Evolutionary conservation across 2,329 filamentous ascomycete genomes (phyloP).

Genomic region (Trichoderma pleuroti): DNA sequence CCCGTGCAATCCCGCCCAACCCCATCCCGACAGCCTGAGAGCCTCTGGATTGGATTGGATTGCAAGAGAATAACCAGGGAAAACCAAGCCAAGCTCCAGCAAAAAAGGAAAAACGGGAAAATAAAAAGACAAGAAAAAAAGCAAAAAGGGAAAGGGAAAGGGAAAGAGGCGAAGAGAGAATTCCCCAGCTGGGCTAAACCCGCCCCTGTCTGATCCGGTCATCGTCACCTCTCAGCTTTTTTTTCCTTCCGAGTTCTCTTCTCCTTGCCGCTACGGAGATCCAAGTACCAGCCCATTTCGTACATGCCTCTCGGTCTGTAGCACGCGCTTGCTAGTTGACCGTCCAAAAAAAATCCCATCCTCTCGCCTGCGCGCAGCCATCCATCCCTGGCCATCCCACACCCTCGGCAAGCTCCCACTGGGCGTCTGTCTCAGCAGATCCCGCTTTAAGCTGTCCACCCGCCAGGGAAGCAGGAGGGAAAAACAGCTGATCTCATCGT

Average conservation of each 20-base stretch:
- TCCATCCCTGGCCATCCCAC: slow-evolving; percentile 9
- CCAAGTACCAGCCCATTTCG: neutral
- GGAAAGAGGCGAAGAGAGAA: neutral
- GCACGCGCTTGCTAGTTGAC: neutral
- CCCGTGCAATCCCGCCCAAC: neutral
- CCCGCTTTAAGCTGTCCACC: slow-evolving; percentile 9
- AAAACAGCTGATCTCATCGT: slow-evolving; percentile 19
- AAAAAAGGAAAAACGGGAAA: neutral
- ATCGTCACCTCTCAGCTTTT: slow-evolving; percentile 1
- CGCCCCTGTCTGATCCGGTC: neutral
- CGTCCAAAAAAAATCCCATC: neutral
- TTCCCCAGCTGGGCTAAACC: slow-evolving; percentile 1
- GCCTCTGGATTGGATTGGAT: neutral
- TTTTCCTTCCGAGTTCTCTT: neutral
- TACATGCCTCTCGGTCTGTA: neutral
- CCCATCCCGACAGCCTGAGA: neutral
- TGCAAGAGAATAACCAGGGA: neutral
- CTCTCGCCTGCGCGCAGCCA: neutral
- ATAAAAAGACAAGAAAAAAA: neutral
- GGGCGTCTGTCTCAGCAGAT: slow-evolving; percentile 16
- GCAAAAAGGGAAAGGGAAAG: neutral
- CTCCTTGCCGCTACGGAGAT: neutral
- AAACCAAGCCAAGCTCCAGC: neutral
- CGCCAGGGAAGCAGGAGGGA: neutral
- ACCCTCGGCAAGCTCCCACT: slow-evolving; percentile 9